phyloP scores from a whole-genome alignment of 257 asterid genomes.

The Nicotiana tomentosiformis region DNA sequence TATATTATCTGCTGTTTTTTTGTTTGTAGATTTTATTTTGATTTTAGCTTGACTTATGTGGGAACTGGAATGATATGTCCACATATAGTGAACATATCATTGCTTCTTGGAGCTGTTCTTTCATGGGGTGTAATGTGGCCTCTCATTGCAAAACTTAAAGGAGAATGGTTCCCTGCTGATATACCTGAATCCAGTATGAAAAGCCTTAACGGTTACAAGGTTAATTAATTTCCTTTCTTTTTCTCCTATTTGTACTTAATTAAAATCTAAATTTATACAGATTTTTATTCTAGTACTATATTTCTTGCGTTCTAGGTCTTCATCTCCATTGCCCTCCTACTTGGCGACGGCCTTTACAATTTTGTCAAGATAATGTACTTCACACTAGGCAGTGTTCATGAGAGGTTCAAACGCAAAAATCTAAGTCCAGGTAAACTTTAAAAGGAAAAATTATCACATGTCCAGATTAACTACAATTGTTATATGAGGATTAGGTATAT shows the following conservation, averaged over 20 bases:
- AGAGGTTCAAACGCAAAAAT: conserved; percentile 35
- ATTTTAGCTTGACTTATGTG: conserved; percentile 82
- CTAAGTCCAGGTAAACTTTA: neutral
- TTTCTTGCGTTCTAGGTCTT: conserved; percentile 48
- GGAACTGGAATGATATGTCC: conserved; percentile 97
- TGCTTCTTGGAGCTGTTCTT: conserved; percentile 78
- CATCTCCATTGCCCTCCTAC: conserved; percentile 69
- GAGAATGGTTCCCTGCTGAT: conserved; percentile 70
- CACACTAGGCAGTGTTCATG: conserved; percentile 35
- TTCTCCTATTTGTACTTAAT: neutral
- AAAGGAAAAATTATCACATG: neutral
- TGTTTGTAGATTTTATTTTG: conserved; percentile 66
- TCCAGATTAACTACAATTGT: neutral
- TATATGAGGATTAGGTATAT: neutral
- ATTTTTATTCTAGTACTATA: neutral
- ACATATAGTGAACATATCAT: conserved; percentile 71
- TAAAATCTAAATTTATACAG: neutral
- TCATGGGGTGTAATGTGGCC: conserved; percentile 96
- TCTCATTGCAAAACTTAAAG: conserved; percentile 47
- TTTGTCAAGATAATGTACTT: conserved; percentile 51
- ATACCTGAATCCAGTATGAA: conserved; percentile 71
- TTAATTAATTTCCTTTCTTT: conserved; percentile 7
- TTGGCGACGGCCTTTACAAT: conserved; percentile 85
- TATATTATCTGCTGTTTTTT: neutral
- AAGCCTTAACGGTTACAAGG: conserved; percentile 88